phyloP scores from a whole-genome alignment of 495 filamentous ascomycete species.

The Neurospora intermedia region DNA sequence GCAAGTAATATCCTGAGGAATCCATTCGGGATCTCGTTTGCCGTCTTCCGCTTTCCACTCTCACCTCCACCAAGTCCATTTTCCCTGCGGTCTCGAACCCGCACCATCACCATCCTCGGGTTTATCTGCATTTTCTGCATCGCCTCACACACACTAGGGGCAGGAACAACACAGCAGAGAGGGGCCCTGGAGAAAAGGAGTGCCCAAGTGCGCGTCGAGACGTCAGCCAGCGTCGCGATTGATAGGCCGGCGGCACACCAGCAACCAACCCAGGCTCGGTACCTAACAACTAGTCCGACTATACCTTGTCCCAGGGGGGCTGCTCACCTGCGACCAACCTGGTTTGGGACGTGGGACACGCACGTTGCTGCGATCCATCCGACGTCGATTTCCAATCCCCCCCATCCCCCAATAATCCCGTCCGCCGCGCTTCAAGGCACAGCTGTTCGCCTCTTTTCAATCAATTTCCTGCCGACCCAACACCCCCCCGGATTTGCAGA shows the following conservation, averaged over 20 bases:
- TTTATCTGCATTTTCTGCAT: neutral
- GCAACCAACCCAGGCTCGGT: neutral
- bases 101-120: neutral
- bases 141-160: neutral
- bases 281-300: neutral
- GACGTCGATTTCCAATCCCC: neutral
- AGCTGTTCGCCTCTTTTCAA: neutral
- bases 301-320: neutral
- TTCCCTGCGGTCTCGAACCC: neutral
- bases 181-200: neutral
- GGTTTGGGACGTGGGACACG: neutral
- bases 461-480: constrained; percentile 11
- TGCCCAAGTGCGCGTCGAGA: neutral
- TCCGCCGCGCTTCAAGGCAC: constrained; percentile 3
- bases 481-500: constrained; percentile 12
- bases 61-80: neutral
- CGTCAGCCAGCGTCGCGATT: neutral
- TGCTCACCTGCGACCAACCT: neutral
- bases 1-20: neutral
- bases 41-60: constrained; percentile 1
- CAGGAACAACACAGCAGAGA: neutral
- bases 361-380: neutral
- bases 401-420: neutral
- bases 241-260: neutral
- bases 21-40: neutral